Evolutionary conservation across 2,329 filamentous ascomycete species (phyloP), one percentile per base, ranked within the genome.

Genomic region (Aspergillus quadrilineatus): DNA sequence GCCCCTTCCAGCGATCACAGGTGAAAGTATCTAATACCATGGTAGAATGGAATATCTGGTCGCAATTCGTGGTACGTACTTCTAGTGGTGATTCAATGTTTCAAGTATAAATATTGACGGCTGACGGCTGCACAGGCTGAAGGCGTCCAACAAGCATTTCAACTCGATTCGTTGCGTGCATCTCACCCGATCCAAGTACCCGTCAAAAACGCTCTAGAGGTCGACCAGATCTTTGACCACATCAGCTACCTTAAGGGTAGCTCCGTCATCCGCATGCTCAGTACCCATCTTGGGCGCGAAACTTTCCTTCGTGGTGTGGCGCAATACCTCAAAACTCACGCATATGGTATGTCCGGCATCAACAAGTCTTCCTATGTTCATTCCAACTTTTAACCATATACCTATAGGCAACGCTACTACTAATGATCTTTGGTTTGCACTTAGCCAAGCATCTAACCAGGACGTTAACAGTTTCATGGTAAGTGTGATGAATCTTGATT

Each of bases 221-320:
- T 97, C 63, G 95, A 97, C 74, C 94, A 99, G 74, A 96, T 97
- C 63, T 99, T 99, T 69, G 94, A 99, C 73, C 85, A 88, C 72
- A 97, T 99, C 75, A 95, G 90, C 76, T 99, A 97, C 72, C 82
- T 95, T 60, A 97, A 99, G 79, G 94, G 94, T 36, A 96, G 91
- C 77, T 96, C 93, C 2, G 90, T 94, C 58, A 94, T 99, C 69
- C 89, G 94, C 69, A 99, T 99, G 94, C 78, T 99, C 66, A 93
- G 91, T 65, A 88, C 89, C 67, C 90, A 97, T 73, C 85, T 99
- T 15, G 92, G 92, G 12, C 87, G 89, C 51, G 86, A 96, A 67
- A 89, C 85, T 1, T 99, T 99, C 81, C 80, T 99, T 51, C 87
- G 89, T 69, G 94, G 94, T 65, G 92, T 99, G 49, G 87, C 90